These are phyloP conservation scores for Botrytis cinerea DNA, from an alignment of 2,329 filamentous ascomycete species.

Conservation along the genomic window DNA sequence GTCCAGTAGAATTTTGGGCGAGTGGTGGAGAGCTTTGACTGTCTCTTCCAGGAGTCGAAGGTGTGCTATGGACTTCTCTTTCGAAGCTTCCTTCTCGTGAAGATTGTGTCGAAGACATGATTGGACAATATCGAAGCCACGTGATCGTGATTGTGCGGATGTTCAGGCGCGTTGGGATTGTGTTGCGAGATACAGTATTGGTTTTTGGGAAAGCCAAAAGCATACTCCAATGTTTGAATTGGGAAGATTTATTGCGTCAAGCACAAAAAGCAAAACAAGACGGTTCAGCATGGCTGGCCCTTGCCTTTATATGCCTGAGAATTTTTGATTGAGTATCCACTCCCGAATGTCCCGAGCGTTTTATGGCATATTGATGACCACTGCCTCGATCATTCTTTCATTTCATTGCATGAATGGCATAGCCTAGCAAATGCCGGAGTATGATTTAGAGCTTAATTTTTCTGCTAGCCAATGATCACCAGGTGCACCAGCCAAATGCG, in stretches of 20 bases:
- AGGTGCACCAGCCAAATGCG: conserved; percentile 16
- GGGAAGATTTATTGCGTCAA: not conserved
- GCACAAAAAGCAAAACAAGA: not conserved
- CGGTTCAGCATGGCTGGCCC: not conserved
- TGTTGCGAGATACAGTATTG: conserved; percentile 2
- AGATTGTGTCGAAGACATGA: conserved; percentile 18
- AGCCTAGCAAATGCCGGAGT: conserved; percentile 19
- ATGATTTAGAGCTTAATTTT: conserved; percentile 2
- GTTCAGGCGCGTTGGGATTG: not conserved
- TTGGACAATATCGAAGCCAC: conserved; percentile 4
- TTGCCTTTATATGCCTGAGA: conserved; percentile 6
- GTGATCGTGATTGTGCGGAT: conserved; percentile 12
- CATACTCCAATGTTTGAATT: conserved; percentile 5
- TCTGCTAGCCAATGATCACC: conserved; percentile 24
- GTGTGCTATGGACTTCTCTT: conserved; percentile 26
- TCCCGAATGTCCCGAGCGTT: conserved; percentile 24
- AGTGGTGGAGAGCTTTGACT: conserved; percentile 25
- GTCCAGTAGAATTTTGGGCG: conserved; percentile 15
- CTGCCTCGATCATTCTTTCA: conserved; percentile 8
- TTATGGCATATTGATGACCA: conserved; percentile 16
- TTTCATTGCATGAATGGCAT: conserved; percentile 17
- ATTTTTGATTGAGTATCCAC: conserved; percentile 24
- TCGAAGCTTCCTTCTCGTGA: conserved; percentile 25
- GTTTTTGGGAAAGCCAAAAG: conserved; percentile 13
- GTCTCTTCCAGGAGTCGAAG: conserved; percentile 22